These are phyloP conservation scores for Rhexocercosporidium sp. DNA, from an alignment of 2,329 filamentous ascomycete species.

Conservation along the genomic window DNA sequence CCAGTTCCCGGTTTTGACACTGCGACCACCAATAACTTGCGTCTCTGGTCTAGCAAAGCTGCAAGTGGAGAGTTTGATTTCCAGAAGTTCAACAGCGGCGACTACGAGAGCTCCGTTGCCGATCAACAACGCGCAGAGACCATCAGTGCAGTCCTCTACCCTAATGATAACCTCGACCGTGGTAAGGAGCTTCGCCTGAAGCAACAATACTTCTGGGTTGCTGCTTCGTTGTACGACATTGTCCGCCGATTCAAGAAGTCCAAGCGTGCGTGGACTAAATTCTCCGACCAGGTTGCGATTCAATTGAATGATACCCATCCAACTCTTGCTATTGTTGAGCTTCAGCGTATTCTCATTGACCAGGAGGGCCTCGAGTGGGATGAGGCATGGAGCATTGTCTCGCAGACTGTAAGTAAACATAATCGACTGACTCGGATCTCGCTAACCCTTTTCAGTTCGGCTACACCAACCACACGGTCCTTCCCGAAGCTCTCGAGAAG, in stretches of 20 bases:
- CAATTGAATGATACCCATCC: constrained; percentile 98
- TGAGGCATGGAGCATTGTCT: constrained; percentile 84
- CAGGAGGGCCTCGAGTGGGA: constrained; percentile 93
- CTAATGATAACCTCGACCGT: constrained; percentile 94
- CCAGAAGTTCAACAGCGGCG: constrained; percentile 98
- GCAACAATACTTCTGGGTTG: constrained; percentile 99
- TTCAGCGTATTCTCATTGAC: constrained; percentile 91
- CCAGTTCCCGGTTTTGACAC: constrained; percentile 90
- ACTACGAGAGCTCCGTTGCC: constrained; percentile 95
- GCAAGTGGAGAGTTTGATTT: constrained; percentile 98
- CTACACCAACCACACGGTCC: constrained; percentile 98
- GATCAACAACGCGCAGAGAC: constrained; percentile 99
- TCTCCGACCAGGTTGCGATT: constrained; percentile 93
- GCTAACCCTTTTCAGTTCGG: constrained; percentile 62
- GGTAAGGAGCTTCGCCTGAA: constrained; percentile 97
- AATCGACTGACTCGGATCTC: neutral
- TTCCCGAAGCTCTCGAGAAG: constrained; percentile 96
- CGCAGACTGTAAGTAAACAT: constrained; percentile 59
- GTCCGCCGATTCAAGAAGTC: constrained; percentile 98
- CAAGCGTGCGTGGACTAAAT: constrained; percentile 87
- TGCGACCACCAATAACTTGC: constrained; percentile 91
- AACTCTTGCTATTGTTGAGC: constrained; percentile 92
- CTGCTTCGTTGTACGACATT: constrained; percentile 94
- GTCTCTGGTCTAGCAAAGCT: constrained; percentile 97
- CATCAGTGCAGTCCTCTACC: constrained; percentile 95